Evolutionary conservation across 2,329 filamentous ascomycete species (phyloP).

Genomic region (Verticillium isaacii): DNA sequence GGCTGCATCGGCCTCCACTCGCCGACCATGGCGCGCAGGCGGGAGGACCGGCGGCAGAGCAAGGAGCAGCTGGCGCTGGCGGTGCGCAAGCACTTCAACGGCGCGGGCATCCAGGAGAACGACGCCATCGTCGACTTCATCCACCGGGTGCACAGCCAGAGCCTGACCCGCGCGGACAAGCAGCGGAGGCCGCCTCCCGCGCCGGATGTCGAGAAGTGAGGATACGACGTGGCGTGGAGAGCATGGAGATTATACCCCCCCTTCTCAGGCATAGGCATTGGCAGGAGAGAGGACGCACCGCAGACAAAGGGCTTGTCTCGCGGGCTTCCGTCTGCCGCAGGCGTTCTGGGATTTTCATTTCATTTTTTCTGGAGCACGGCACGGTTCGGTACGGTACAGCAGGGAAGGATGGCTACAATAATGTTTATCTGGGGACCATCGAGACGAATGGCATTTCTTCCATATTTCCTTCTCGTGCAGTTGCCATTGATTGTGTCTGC

Average conservation of each 20-base stretch:
- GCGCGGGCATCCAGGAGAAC: slow-evolving; percentile 71
- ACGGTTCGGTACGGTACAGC: neutral
- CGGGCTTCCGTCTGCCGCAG: neutral
- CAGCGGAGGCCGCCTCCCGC: slow-evolving; percentile 5
- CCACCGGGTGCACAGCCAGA: slow-evolving; percentile 51
- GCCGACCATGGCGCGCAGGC: slow-evolving; percentile 68
- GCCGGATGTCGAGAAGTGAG: slow-evolving; percentile 1
- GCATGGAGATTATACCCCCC: neutral
- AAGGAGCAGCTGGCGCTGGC: slow-evolving; percentile 68
- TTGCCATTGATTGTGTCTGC: neutral
- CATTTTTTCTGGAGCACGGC: neutral
- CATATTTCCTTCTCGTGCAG: neutral
- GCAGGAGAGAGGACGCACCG: neutral
- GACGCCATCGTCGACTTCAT: slow-evolving; percentile 78
- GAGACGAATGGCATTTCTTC: neutral
- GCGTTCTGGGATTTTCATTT: neutral
- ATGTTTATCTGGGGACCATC: neutral
- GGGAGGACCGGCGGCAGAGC: slow-evolving; percentile 59
- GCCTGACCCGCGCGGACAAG: slow-evolving; percentile 11
- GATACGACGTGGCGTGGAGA: neutral
- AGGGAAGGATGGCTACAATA: neutral
- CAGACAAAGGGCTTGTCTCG: neutral
- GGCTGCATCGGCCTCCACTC: slow-evolving; percentile 65
- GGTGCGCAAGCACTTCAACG: slow-evolving; percentile 81
- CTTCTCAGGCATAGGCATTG: neutral